Evolutionary conservation across 441 rosid genomes (phyloP).

Genomic region (Jatropha podagrica): DNA sequence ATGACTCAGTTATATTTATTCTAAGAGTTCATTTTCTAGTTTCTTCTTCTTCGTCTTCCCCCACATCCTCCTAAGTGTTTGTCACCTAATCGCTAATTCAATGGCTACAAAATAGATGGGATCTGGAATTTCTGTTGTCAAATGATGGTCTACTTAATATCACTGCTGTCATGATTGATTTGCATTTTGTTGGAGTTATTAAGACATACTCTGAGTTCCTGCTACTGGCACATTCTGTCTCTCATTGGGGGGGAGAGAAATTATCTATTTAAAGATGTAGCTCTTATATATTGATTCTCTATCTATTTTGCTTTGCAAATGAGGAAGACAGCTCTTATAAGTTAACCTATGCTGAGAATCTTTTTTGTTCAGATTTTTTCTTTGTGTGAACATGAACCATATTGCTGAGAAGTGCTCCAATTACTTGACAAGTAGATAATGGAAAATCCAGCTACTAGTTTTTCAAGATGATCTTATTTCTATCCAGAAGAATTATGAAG

Average conservation of each 20-base stretch:
- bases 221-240: background rate
- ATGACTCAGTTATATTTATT: background rate
- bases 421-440: background rate
- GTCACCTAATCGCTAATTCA: background rate
- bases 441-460: background rate
- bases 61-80: background rate
- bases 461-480: background rate
- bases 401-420: background rate
- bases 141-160: background rate
- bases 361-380: conserved; percentile 1
- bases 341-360: background rate
- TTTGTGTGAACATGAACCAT: background rate
- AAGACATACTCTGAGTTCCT: background rate
- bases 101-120: background rate
- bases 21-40: background rate
- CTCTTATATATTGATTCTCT: background rate
- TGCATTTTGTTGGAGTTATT: background rate
- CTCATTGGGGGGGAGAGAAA: background rate
- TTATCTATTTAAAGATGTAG: background rate
- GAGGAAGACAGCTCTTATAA: background rate
- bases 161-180: background rate
- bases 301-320: background rate
- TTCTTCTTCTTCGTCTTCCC: background rate
- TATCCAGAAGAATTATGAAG: background rate
- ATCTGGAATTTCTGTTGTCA: background rate